Percentiles rank a stretch among this genome's conserved stretches.
phyloP scores from a whole-genome alignment of 202 grass and related monocot species.

The Panicum virgatum region DNA sequence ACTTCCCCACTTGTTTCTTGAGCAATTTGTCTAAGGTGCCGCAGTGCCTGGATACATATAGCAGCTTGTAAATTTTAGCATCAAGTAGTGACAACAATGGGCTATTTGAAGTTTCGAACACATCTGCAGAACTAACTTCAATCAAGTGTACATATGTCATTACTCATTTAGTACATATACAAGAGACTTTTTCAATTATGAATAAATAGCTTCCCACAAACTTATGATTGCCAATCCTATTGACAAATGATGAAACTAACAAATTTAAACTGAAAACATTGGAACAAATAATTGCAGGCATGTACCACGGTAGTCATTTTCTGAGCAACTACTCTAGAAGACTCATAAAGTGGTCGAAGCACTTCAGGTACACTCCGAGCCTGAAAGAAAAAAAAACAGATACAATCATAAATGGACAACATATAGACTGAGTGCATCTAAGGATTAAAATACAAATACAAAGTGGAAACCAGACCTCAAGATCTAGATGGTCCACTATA shows the following conservation, averaged over 20 bases:
- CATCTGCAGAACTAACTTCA: neutral
- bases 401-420: neutral
- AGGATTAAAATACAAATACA: neutral
- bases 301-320: constrained; percentile 88
- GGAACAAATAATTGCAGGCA: constrained; percentile 4
- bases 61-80: constrained; percentile 31
- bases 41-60: constrained; percentile 73
- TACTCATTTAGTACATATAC: constrained; percentile 22
- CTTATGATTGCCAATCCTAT: constrained; percentile 3
- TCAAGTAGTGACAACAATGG: constrained; percentile 11
- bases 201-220: constrained; percentile 31
- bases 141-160: neutral
- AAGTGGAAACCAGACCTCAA: constrained; percentile 57
- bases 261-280: neutral
- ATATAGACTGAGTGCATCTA: neutral
- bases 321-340: constrained; percentile 87
- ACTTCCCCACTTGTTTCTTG: constrained; percentile 93
- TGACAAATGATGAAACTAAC: neutral
- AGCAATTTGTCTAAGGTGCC: constrained; percentile 94
- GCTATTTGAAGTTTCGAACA: neutral
- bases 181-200: constrained; percentile 13
- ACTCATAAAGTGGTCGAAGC: constrained; percentile 84
- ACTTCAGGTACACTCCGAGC: constrained; percentile 94
- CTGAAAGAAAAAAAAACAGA: constrained; percentile 44
- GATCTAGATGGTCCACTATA: constrained; percentile 96